Conservation (phyloP, 148 eudicot species). For the Linanthus parryae region DNA sequence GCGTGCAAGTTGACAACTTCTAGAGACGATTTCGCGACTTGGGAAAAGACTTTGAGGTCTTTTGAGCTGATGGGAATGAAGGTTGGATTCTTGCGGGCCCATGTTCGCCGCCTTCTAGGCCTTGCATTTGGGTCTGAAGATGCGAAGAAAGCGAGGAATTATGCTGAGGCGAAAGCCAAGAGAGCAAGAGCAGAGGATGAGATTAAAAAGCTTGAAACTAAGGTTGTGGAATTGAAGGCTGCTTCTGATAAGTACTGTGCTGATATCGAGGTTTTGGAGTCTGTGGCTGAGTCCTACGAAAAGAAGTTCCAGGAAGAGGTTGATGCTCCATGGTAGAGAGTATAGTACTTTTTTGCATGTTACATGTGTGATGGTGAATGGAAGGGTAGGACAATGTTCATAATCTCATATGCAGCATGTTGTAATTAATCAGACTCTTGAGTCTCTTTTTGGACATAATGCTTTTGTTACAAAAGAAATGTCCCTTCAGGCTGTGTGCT, state of each 20-base stretch:
- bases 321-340: slow-evolving; percentile 12
- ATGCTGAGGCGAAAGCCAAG: slow-evolving; percentile 12
- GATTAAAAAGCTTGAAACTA: slow-evolving; percentile 16
- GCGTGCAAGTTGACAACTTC: slow-evolving; percentile 35
- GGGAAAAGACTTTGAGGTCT: slow-evolving; percentile 45
- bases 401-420: too few species aligned
- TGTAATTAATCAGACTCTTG: too few species aligned
- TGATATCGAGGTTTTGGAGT: slow-evolving; percentile 18
- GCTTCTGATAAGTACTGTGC: slow-evolving; percentile 11
- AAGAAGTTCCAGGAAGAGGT: slow-evolving; percentile 4
- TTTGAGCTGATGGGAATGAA: slow-evolving; percentile 46
- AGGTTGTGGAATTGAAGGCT: slow-evolving; percentile 16
- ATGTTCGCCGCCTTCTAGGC: slow-evolving; percentile 18
- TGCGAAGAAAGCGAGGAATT: slow-evolving; percentile 7
- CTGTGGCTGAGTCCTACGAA: neutral
- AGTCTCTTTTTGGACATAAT: too few species aligned
- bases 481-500: too few species aligned
- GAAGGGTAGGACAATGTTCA: too few species aligned
- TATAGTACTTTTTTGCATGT: too few species aligned
- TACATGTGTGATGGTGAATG: too few species aligned
- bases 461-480: too few species aligned
- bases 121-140: slow-evolving; percentile 8
- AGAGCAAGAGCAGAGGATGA: slow-evolving; percentile 8
- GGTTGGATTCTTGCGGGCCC: slow-evolving; percentile 31
- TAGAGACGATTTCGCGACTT: slow-evolving; percentile 22